phyloP scores from a whole-genome alignment of 768 basidiomycete species.

The Leccinum disarticulatum region DNA sequence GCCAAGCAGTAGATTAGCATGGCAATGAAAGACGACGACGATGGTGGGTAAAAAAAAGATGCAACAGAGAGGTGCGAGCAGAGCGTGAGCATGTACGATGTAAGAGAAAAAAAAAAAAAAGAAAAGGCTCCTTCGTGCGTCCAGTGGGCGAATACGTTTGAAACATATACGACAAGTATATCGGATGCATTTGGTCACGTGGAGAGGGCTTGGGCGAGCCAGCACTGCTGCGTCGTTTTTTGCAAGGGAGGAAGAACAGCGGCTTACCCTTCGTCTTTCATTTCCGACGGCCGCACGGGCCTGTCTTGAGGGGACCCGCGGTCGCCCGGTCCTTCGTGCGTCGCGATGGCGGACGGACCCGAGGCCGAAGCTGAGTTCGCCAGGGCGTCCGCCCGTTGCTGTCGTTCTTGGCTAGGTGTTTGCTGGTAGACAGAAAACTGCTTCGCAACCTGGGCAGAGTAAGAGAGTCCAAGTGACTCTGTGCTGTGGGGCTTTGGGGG shows the following conservation, averaged over 20 bases:
- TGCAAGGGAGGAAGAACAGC: slow-evolving; percentile 15
- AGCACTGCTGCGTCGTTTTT: slow-evolving; percentile 14
- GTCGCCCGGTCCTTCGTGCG: slow-evolving; percentile 36
- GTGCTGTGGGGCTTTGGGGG: slow-evolving; percentile 29
- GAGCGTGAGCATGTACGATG: slow-evolving; percentile 17
- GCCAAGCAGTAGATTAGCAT: slow-evolving; percentile 29
- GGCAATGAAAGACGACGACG: slow-evolving; percentile 17
- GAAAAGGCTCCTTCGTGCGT: slow-evolving; percentile 19
- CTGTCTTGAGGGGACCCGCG: slow-evolving; percentile 41
- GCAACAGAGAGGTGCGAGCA: slow-evolving; percentile 11
- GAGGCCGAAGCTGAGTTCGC: neutral
- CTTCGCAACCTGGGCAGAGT: slow-evolving; percentile 64
- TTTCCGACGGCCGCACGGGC: slow-evolving; percentile 66
- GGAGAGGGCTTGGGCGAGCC: slow-evolving; percentile 12
- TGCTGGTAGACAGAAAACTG: slow-evolving; percentile 66
- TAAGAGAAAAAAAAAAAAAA: slow-evolving; percentile 6
- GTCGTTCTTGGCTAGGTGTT: slow-evolving; percentile 63
- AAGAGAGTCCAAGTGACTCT: slow-evolving; percentile 42
- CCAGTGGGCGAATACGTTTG: slow-evolving; percentile 16
- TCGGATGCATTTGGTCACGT: slow-evolving; percentile 12
- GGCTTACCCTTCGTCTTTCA: slow-evolving; percentile 84
- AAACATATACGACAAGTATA: slow-evolving; percentile 11
- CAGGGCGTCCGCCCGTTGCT: slow-evolving; percentile 39
- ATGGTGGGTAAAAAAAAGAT: slow-evolving; percentile 14
- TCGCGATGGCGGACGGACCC: slow-evolving; percentile 34